Evolutionary conservation across 1,139 yeast genomes (phyloP).

Genomic region (Pichia sp.): DNA sequence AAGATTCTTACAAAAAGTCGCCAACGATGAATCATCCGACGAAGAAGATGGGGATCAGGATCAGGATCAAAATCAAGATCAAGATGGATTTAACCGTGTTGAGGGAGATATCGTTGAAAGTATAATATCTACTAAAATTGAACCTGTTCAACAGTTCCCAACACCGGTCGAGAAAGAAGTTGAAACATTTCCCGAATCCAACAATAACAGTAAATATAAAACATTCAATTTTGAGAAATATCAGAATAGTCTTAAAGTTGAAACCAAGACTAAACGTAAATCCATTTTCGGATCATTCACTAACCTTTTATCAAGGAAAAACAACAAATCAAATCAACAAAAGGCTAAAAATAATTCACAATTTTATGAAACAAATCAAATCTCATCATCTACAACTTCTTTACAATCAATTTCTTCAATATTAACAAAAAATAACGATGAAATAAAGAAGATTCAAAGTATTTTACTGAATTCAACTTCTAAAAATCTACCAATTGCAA

Average conservation of each 20-base stretch:
- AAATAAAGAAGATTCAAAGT: neutral
- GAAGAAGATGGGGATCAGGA: neutral
- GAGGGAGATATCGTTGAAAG: neutral
- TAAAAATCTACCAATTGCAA: conserved; percentile 18
- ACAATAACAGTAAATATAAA: neutral
- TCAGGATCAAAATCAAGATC: neutral
- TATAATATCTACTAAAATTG: neutral
- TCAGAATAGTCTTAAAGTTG: conserved; percentile 6
- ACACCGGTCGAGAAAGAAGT: neutral
- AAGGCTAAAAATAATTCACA: neutral
- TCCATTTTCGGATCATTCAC: conserved; percentile 11
- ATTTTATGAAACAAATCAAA: neutral
- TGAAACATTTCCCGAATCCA: neutral
- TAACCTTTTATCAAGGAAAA: conserved; percentile 4
- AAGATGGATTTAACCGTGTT: neutral
- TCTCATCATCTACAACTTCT: conserved; percentile 5
- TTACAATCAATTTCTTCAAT: conserved; percentile 5
- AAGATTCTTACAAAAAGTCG: neutral
- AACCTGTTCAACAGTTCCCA: neutral
- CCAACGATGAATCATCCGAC: conserved; percentile 4
- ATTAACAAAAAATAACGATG: neutral
- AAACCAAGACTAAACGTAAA: conserved; percentile 1
- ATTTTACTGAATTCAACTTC: neutral
- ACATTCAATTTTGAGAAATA: conserved; percentile 6
- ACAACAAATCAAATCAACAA: neutral